A percentile compares a stretch with the other conserved stretches of the same genome.
phyloP scores from a whole-genome alignment of 2,329 filamentous ascomycete genomes.

The Microsporum audouinii region DNA sequence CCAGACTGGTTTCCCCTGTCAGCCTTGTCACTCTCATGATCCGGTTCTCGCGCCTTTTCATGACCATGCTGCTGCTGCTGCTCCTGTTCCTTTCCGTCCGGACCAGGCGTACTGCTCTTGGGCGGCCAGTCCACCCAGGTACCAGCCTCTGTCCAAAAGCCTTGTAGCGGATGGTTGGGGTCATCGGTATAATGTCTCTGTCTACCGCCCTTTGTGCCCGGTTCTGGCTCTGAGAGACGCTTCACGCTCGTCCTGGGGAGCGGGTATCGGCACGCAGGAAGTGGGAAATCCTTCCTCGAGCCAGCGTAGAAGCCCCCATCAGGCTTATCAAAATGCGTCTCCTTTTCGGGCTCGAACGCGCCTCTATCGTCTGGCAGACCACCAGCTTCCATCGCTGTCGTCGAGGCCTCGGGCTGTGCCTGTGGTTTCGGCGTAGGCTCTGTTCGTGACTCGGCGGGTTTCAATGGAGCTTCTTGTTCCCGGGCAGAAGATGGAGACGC shows the following conservation, averaged over 20 bases:
- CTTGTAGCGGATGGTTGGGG: conserved; percentile 5
- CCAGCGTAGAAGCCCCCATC: conserved; percentile 10
- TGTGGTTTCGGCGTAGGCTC: conserved; percentile 2
- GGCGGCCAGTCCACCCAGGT: conserved; percentile 13
- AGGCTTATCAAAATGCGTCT: conserved; percentile 7
- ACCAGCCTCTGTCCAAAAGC: conserved; percentile 7
- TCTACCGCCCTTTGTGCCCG: conserved; percentile 11
- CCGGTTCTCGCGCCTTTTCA: neutral
- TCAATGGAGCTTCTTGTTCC: neutral
- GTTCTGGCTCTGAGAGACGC: conserved; percentile 10
- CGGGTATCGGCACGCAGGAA: conserved; percentile 10
- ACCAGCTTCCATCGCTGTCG: neutral
- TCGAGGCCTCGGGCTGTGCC: neutral
- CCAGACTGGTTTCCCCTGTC: neutral
- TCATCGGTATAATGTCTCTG: conserved; percentile 13
- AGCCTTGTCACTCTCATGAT: neutral
- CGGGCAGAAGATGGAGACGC: conserved; percentile 12
- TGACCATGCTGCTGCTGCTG: neutral
- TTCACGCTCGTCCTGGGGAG: conserved; percentile 9
- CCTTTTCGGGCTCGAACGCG: conserved; percentile 9
- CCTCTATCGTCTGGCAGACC: neutral
- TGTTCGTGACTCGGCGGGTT: neutral
- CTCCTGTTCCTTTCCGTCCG: neutral
- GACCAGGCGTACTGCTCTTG: conserved; percentile 25
- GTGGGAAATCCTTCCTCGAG: conserved; percentile 11